A percentile compares a stretch with the other conserved stretches of the same genome.
Conservation (phyloP, 768 basidiomycete species). For the Lactifluus hygrophoroides region DNA sequence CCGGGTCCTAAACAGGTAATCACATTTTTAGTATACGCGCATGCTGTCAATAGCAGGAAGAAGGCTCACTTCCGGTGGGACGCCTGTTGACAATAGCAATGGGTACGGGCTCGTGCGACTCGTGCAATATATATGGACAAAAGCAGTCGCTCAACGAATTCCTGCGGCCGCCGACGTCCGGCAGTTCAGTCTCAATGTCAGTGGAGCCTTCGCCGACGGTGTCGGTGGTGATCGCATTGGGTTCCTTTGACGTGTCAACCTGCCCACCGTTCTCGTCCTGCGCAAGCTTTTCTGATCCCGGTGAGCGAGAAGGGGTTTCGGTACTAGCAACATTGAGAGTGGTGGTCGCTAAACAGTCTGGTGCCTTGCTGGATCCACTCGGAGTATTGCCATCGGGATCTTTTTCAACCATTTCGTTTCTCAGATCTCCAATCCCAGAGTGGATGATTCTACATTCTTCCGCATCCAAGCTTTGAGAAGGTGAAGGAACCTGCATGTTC, state of each 20-base stretch:
- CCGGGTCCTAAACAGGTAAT: conserved; percentile 32
- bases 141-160: conserved; percentile 40
- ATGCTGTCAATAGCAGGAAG: background rate
- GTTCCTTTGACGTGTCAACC: background rate
- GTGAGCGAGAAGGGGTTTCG: background rate
- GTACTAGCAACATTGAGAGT: background rate
- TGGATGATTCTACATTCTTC: background rate
- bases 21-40: too few species aligned
- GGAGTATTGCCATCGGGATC: background rate
- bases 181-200: background rate
- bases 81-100: conserved; percentile 59
- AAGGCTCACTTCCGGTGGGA: conserved; percentile 42
- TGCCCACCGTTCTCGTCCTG: background rate
- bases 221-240: background rate
- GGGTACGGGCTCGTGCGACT: conserved; percentile 47
- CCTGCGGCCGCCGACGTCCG: conserved; percentile 21
- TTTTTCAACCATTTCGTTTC: background rate
- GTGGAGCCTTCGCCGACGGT: background rate
- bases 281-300: background rate
- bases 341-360: background rate
- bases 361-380: background rate
- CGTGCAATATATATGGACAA: conserved; percentile 52
- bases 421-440: background rate
- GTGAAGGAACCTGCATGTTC: background rate
- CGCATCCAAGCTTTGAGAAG: background rate